Base-by-base conservation (phyloP, 768 basidiomycete genomes). In the Pisolithus tinctorius region DNA sequence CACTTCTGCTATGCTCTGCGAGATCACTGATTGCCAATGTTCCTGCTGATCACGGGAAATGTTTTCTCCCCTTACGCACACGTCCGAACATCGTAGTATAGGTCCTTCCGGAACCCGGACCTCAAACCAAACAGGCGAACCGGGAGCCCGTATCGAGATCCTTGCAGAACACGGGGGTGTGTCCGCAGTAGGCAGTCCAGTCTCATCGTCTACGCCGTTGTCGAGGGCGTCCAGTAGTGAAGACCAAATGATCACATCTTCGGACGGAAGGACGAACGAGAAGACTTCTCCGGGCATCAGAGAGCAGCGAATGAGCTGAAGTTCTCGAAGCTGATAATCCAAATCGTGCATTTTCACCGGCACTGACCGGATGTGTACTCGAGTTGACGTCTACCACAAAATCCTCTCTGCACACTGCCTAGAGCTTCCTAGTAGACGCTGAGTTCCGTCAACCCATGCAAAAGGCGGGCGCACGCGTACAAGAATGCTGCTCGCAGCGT, bases 241-340 rank as follows among this genome's bases (percentile, higher is more conserved):
- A 3, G 52, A 34, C 73, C 73, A 74, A 29, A 40, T 25, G 6
- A 62, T 59, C 17, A 63, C 51, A 44, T 77, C 72, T 6, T 75
- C 72, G 4, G 71, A 52, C 2, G 61, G 39, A 3, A 65, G 56
- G 3, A 60, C 29, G 48, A 83, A 80, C 0, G 62, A 46, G 40
- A 84, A 59, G 3, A 59, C 29, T 69, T 89, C 86, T 5, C 72
- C 77, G 0, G 83, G 82, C 11, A 88, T 71, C 2, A 88, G 73
- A 0, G 84, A 85, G 36, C 74, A 79, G 49, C 67, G 69, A 25
- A 89, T 75, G 37, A 88, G 68, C 42, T 80, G 73, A 0, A 87
- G 63, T 59, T 88, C 84, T 62, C 79, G 62, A 38, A 74, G 62
- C 34, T 70, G 70, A 25, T 36, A 23, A 3, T 29, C 20, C 7